Evolutionary conservation across 352 stramenopile genomes (phyloP).

Genomic region (Globisporangium barbulae): DNA sequence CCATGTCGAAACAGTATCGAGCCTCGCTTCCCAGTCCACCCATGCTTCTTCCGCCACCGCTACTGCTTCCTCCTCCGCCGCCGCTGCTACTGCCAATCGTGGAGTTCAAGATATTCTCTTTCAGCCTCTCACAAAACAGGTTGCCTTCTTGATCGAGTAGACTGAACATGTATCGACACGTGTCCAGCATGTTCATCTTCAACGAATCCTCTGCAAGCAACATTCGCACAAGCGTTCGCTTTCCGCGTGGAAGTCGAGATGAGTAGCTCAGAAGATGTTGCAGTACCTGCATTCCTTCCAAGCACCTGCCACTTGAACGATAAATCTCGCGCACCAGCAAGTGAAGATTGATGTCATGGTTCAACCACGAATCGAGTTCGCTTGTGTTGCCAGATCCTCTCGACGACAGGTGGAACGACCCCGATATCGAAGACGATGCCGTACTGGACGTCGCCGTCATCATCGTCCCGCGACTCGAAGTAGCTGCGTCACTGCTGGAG

Average conservation of each 20-base stretch:
- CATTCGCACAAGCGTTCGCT: conserved; percentile 78
- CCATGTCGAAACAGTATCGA: conserved; percentile 81
- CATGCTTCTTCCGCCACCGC: conserved; percentile 45
- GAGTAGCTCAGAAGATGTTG: conserved; percentile 80
- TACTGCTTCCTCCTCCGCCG: conserved; percentile 57
- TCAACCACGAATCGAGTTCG: conserved; percentile 77
- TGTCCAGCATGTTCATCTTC: conserved; percentile 73
- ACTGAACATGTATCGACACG: conserved; percentile 67
- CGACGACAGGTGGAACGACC: conserved; percentile 53
- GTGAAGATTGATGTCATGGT: conserved; percentile 83
- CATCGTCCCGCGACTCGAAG: conserved; percentile 58
- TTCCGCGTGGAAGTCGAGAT: conserved; percentile 61
- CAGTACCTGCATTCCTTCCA: conserved; percentile 76
- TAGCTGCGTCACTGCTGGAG: conserved; percentile 46
- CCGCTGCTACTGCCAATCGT: conserved; percentile 30
- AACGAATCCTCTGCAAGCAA: conserved; percentile 73
- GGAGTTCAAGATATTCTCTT: conserved; percentile 47
- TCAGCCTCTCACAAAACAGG: conserved; percentile 64
- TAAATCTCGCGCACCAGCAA: conserved; percentile 78
- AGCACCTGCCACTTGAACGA: conserved; percentile 65
- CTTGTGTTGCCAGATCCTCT: conserved; percentile 52
- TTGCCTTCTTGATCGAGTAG: conserved; percentile 75
- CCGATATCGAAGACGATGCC: conserved; percentile 56
- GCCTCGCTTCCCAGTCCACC: conserved; percentile 74
- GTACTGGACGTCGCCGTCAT: conserved; percentile 59